phyloP scores from a whole-genome alignment of 495 filamentous ascomycete species.

The Acidiella bohemica region DNA sequence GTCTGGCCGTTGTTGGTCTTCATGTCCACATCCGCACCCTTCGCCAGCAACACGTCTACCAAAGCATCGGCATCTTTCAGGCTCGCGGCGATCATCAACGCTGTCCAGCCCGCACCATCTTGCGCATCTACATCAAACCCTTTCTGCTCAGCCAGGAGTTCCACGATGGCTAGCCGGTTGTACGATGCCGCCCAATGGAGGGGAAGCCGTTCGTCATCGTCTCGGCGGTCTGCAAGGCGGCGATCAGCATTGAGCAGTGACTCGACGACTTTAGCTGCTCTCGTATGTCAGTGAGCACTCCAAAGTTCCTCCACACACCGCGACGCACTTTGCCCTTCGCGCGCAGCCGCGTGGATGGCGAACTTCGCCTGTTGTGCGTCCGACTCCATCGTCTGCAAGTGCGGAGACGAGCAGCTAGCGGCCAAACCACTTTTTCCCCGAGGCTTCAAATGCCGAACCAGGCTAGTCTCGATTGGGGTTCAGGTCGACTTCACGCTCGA shows the following conservation, averaged over 20 bases:
- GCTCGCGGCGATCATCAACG: conserved; percentile 82
- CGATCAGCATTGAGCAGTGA: conserved; percentile 51
- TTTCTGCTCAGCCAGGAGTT: conserved; percentile 52
- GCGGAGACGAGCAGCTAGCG: no score
- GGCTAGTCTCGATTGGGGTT: background rate
- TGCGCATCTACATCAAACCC: conserved; percentile 80
- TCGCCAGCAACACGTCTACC: conserved; percentile 63
- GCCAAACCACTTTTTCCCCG: no score
- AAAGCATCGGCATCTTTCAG: conserved; percentile 54
- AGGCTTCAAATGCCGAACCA: no score
- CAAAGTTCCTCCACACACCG: no score
- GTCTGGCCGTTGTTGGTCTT: conserved; percentile 62
- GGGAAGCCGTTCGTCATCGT: conserved; percentile 81
- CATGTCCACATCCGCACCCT: conserved; percentile 66
- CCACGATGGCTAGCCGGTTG: conserved; percentile 62
- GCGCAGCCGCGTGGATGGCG: conserved; percentile 75
- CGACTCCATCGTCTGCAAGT: conserved; percentile 15
- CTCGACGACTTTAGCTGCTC: conserved; percentile 27
- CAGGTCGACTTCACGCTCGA: background rate
- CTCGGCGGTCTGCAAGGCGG: conserved; percentile 56
- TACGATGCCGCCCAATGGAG: conserved; percentile 91
- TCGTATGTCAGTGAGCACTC: no score
- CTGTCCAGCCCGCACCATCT: conserved; percentile 88
- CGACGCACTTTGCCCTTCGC: conserved; percentile 68
- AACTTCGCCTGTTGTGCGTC: conserved; percentile 42